Percentiles rank a stretch among this genome's conserved stretches.
phyloP scores from a whole-genome alignment of 2,329 filamentous ascomycete genomes.

The Teratosphaeria viscida region DNA sequence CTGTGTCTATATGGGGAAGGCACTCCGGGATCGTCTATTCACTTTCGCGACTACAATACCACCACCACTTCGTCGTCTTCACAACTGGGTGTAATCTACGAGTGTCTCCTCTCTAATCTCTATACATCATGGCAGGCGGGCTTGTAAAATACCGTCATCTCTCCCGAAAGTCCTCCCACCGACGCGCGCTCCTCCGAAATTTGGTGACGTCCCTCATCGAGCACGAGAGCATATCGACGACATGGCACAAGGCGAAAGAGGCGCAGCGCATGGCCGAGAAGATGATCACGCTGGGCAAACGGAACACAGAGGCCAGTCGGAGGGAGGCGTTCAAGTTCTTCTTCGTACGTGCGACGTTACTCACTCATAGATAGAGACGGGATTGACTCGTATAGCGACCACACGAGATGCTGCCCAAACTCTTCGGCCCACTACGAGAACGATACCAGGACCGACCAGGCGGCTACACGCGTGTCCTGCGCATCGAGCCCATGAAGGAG shows the following conservation, averaged over 20 bases:
- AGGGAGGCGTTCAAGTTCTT: conserved; percentile 63
- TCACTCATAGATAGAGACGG: not conserved
- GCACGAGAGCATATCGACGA: conserved; percentile 88
- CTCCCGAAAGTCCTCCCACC: conserved; percentile 73
- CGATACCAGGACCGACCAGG: conserved; percentile 73
- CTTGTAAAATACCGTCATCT: conserved; percentile 81
- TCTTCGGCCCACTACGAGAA: conserved; percentile 71
- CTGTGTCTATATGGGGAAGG: conserved; percentile 1
- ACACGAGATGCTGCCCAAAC: conserved; percentile 63
- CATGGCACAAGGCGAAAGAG: conserved; percentile 95
- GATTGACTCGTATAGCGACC: conserved; percentile 46
- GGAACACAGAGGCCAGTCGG: conserved; percentile 73
- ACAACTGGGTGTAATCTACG: not conserved
- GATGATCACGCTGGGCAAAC: conserved; percentile 86
- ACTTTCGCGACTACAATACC: not conserved
- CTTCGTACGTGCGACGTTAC: conserved; percentile 49
- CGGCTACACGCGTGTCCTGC: conserved; percentile 89
- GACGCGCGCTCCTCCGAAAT: conserved; percentile 87
- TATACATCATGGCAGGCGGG: conserved; percentile 67
- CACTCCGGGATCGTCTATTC: not conserved
- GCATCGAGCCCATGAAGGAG: conserved; percentile 76
- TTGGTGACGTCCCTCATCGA: conserved; percentile 89
- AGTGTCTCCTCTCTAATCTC: not conserved
- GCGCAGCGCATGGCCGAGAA: conserved; percentile 89
- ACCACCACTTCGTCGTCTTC: not conserved